A percentile compares a stretch with the other conserved stretches of the same genome.
Evolutionary conservation across 257 asterid species (phyloP).

Genomic region (Catharanthus roseus): DNA sequence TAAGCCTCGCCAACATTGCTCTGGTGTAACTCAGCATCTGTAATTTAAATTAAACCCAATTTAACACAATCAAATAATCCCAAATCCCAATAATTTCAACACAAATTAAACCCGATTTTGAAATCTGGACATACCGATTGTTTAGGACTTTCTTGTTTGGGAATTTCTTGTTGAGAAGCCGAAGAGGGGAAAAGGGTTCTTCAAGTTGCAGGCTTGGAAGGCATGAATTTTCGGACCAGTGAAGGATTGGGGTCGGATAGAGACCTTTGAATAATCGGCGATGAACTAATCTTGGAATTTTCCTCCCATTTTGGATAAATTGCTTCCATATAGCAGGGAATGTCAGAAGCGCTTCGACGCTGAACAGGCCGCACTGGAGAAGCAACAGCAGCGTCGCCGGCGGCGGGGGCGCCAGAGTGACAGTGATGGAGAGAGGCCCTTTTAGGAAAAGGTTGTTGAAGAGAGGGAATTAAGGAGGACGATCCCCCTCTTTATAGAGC

Average conservation of each 20-base stretch:
- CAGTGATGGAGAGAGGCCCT: background rate
- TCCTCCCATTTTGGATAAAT: conserved; percentile 12
- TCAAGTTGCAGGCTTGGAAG: conserved; percentile 25
- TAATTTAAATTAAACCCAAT: background rate
- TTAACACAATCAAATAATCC: background rate
- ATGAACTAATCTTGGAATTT: conserved; percentile 3
- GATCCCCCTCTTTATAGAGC: conserved; percentile 22
- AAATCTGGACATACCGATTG: conserved; percentile 18
- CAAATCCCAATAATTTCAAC: background rate
- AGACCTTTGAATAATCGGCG: conserved; percentile 19
- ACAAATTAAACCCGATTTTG: background rate
- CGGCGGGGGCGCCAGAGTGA: background rate
- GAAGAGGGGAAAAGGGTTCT: conserved; percentile 22
- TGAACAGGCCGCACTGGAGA: conserved; percentile 8
- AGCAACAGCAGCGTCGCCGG: background rate
- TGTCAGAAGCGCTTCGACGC: conserved; percentile 40
- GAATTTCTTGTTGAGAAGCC: conserved; percentile 15
- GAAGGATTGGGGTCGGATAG: conserved; percentile 28
- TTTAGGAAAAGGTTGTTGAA: conserved; percentile 23
- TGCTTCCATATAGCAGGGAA: conserved; percentile 22
- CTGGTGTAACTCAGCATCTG: conserved; percentile 43
- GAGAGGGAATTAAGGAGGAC: conserved; percentile 7
- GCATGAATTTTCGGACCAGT: conserved; percentile 13
- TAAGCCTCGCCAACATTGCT: conserved; percentile 29
- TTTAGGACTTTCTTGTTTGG: conserved; percentile 32